Evolutionary conservation across 2,329 filamentous ascomycete species (phyloP), one percentile per base, ranked within the genome.

Genomic region (Fusarium brevicatenulatum): DNA sequence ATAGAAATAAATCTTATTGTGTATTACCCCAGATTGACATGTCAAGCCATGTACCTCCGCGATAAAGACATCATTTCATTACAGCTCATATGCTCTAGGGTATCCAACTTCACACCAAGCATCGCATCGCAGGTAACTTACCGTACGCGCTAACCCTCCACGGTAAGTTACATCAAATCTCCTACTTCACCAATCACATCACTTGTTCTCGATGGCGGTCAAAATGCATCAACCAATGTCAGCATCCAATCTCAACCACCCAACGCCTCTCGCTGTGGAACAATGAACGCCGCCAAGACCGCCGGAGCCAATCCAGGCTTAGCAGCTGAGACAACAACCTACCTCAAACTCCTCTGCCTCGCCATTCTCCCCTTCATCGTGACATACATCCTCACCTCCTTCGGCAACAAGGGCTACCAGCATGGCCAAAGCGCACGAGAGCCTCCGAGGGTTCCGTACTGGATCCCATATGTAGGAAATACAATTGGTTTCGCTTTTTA

Each of bases 391-490:
- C 70, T 63, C 34, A 74, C 64, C 3, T 16, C 58, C 4, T 5
- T 66, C 0, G 46, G 57, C 12, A 74, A 74, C 7, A 63, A 34
- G 10, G 60, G 46, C 21, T 70, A 60, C 34, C 39, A 43, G 15
- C 3, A 63, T 61, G 57, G 60, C 2, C 12, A 32, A 4, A 5
- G 8, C 13, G 34, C 23, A 9, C 67, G 68, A 36, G 60, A 70
- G 16, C 72, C 72, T 4, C 68, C 68, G 5, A 60, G 37, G 19
- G 68, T 74, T 19, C 72, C 72, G 9, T 74, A 74, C 32, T 70
- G 60, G 68, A 72, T 74, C 2, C 72, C 72, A 0, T 54, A 66
- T 0, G 63, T 74, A 1, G 72, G 72, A 0, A 74, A 74, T 18
- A 74, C 72, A 1, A 32, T 74, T 4, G 46, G 71, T 1, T 74